Conservation (phyloP, 2,329 filamentous ascomycete species). For the Didymella sp. region DNA sequence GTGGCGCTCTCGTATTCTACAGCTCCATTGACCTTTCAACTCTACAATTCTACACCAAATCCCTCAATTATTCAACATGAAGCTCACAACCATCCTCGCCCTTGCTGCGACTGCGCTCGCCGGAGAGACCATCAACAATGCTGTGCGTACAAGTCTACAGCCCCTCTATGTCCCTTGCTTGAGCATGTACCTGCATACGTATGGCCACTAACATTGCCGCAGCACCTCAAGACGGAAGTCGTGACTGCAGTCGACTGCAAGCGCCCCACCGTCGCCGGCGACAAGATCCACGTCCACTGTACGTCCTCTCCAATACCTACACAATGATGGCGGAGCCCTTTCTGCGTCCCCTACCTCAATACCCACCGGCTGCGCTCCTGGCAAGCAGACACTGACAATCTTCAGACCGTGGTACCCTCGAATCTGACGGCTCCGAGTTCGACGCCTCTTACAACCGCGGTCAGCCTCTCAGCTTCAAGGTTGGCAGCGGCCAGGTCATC, state of each 20-base stretch:
- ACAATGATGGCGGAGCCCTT: background rate
- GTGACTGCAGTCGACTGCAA: constrained; percentile 77
- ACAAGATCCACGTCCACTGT: constrained; percentile 79
- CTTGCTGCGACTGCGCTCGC: constrained; percentile 57
- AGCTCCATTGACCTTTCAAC: constrained; percentile 1
- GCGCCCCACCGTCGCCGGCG: constrained; percentile 73
- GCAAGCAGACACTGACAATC: constrained; percentile 48
- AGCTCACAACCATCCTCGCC: constrained; percentile 55
- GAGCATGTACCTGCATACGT: constrained; percentile 5
- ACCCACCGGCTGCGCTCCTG: background rate
- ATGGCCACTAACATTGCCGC: constrained; percentile 38
- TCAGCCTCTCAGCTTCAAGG: constrained; percentile 76
- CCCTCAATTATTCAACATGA: constrained; percentile 49
- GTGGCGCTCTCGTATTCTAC: background rate
- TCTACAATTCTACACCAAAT: constrained; percentile 10
- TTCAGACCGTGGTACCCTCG: constrained; percentile 75
- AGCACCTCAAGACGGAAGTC: constrained; percentile 77
- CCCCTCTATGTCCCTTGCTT: background rate
- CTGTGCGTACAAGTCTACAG: constrained; percentile 22
- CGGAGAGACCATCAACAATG: constrained; percentile 43
- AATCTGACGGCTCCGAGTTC: constrained; percentile 66
- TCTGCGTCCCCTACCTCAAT: background rate
- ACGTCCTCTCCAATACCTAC: background rate
- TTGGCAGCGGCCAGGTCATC: constrained; percentile 88
- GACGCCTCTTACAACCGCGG: constrained; percentile 74